Conservation (phyloP, 1,284 basidiomycete genomes). For the Sporisorium graminicola region DNA sequence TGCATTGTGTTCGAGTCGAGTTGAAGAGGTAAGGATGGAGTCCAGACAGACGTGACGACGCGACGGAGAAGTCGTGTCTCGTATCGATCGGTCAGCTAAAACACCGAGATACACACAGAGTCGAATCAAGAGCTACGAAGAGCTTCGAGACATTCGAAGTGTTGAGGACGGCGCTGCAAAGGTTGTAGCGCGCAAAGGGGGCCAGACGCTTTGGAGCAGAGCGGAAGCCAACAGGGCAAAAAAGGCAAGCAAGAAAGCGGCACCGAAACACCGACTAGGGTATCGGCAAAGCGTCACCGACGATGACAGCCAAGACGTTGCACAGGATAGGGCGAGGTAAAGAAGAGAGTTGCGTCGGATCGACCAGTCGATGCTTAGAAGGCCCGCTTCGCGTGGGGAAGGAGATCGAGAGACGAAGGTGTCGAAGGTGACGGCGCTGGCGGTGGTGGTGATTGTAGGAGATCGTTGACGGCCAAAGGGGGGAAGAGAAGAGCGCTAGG, state of each 20-base stretch:
- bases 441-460: constrained; percentile 22
- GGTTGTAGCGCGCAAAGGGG: constrained; percentile 15
- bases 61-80: constrained; percentile 11
- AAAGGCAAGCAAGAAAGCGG: background rate
- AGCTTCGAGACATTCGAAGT: constrained; percentile 22
- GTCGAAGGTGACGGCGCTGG: constrained; percentile 4
- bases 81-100: constrained; percentile 54
- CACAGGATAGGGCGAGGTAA: background rate
- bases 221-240: background rate
- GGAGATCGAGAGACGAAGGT: background rate
- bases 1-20: constrained; percentile 2
- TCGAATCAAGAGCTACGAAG: constrained; percentile 9
- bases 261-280: background rate
- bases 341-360: background rate
- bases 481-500: background rate
- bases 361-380: background rate
- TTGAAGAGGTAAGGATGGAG: background rate
- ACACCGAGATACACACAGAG: constrained; percentile 39
- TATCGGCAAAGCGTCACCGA: background rate
- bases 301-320: background rate
- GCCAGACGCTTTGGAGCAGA: constrained; percentile 1
- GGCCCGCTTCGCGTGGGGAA: background rate
- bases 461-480: background rate
- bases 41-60: constrained; percentile 9
- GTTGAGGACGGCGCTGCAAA: constrained; percentile 17